Evolutionary conservation across 2,329 filamentous ascomycete species (phyloP), one percentile per base, ranked within the genome.

Genomic region (Ophiognomonia clavigignenti-juglandacearum): DNA sequence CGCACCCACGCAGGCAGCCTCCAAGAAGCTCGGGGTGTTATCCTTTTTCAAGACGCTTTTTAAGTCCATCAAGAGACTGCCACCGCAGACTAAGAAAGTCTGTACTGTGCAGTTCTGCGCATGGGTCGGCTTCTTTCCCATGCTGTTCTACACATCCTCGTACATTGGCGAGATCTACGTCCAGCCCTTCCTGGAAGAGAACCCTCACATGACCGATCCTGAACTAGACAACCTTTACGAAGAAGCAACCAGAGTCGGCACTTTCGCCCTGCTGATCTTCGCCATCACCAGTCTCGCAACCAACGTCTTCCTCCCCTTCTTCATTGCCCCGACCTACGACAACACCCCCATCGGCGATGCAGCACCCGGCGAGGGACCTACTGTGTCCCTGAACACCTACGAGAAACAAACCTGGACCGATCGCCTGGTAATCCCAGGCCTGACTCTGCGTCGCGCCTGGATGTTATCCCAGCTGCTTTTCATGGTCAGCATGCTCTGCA

Each of bases 41-140:
- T 69, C 81, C 2, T 96, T 97, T 68, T 96, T 96, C 70, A 77
- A 73, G 54, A 80, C 82, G 57, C 82, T 96, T 3, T 84, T 86
- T 62, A 78, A 75, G 40, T 90, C 90, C 0, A 86, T 96, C 54
- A 81, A 77, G 57, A 78, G 83, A 32, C 73, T 97, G 6, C 91
- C 92, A 1, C 83, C 84, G 1, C 90, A 95, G 65, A 89, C 93
- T 54, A 78, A 78, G 53, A 84, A 81, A 53, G 88, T 96, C 31
- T 96, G 91, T 61, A 71, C 83, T 54, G 85, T 91, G 0, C 87
- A 93, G 62, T 82, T 92, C 57, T 91, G 84, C 51, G 88, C 89
- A 5, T 97, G 91, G 91, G 83, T 96, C 47, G 92, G 89, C 43
- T 96, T 92, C 81, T 97, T 96, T 59, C 91, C 91, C 1, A 90